Evolutionary conservation across 2,329 filamentous ascomycete species (phyloP).

Genomic region (Cytospora leucostoma): DNA sequence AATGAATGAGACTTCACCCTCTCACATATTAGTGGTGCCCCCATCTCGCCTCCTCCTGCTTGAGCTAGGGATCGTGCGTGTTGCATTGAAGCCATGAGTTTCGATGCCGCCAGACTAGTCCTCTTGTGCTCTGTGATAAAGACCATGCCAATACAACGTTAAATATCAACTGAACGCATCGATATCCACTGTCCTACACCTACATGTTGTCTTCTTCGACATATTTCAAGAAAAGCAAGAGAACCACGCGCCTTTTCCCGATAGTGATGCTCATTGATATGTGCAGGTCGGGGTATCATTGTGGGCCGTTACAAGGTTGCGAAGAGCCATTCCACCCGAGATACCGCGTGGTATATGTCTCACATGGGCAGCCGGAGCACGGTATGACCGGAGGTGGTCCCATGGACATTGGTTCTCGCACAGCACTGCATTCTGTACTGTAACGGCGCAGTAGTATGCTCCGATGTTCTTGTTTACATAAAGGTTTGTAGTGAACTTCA

Average conservation of each 20-base stretch:
- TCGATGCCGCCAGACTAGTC: constrained; percentile 19
- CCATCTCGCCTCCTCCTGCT: background rate
- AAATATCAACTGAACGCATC: constrained; percentile 35
- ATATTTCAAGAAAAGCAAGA: constrained; percentile 42
- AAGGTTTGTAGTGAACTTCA: constrained; percentile 50
- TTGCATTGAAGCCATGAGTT: background rate
- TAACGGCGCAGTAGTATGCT: constrained; percentile 61
- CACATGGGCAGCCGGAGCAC: constrained; percentile 52
- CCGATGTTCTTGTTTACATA: constrained; percentile 63
- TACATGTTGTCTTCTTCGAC: constrained; percentile 41
- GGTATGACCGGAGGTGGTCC: constrained; percentile 58
- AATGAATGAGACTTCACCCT: no score
- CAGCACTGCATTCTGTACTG: constrained; percentile 56
- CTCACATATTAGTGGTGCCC: background rate
- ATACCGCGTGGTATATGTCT: constrained; percentile 61
- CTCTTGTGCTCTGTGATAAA: constrained; percentile 38
- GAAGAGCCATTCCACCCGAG: constrained; percentile 52
- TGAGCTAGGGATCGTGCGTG: background rate
- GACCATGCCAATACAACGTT: constrained; percentile 37
- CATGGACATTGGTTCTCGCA: constrained; percentile 39
- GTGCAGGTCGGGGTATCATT: constrained; percentile 57
- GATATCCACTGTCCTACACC: constrained; percentile 39
- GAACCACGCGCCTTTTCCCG: constrained; percentile 50
- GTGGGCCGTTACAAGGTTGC: constrained; percentile 38
- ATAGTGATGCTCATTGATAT: constrained; percentile 64